Evolutionary conservation across 257 asterid genomes (phyloP), one percentile per base, ranked within the genome.

Genomic region (Solanum phureja): DNA sequence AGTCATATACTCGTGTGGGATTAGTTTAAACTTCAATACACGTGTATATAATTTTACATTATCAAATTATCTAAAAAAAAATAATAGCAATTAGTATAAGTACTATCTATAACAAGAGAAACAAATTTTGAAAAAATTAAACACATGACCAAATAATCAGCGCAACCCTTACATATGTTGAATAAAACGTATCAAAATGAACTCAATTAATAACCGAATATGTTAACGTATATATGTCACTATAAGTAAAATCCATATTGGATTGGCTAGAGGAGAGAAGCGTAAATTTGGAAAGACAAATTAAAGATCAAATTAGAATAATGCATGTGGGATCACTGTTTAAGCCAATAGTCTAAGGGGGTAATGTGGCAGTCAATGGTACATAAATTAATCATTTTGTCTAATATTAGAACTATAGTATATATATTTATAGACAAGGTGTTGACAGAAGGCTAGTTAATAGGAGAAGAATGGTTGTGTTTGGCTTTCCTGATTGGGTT

Each of bases 401-500:
- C 27, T 3, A 68, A 19, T 40, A 72, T 18, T 8, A 11, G 8
- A 52, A 18, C 9, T 2, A 56, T 3, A 56, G n/a, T 29, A 58
- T 52, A 52, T 52, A 52, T 49, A 49, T 49, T 21, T 72, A 35
- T 31, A 58, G 72, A 74, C 31, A 42, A 11, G n/a, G 84, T 81
- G 85, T 9, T 29, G 69, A 16, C 29, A 81, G 85, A 81, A 16
- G 85, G 27, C 85, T 81, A 81, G 16, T 9, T 18, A 18, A 31
- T 18, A 9, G 68, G 81, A 87, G 89, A 29, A 73, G 84, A 11
- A 42, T 52, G 60, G 79, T 64, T 84, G 87, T 21, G 46, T 83
- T 79, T 83, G 85, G 91, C 89, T 89, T 91, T 87, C 91, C 89
- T 72, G 37, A 87, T 62, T 86, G 87, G 88, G 87, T 58, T 40